A percentile compares a stretch with the other conserved stretches of the same genome.
These are phyloP conservation scores for Paspalum vaginatum DNA, from an alignment of 176 grass and related monocot species.

Conservation along the genomic window DNA sequence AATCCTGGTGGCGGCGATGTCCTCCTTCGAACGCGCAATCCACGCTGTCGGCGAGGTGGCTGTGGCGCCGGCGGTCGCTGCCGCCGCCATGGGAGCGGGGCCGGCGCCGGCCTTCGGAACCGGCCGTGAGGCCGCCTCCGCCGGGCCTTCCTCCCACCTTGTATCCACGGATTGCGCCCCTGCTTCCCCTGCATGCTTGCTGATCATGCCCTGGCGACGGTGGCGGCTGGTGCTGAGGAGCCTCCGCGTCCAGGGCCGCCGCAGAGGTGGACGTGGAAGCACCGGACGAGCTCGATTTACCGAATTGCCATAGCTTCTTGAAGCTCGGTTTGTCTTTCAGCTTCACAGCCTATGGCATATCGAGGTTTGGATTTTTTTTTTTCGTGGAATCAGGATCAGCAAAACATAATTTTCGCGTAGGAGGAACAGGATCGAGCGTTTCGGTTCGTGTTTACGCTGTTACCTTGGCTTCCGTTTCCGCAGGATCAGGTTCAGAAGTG, in stretches of 20 bases:
- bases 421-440: not conserved
- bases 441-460: not conserved
- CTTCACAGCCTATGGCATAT: conserved; percentile 21
- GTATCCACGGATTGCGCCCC: not conserved
- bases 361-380: not conserved
- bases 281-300: conserved; percentile 37
- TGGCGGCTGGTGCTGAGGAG: not conserved
- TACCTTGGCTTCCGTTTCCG: conserved; percentile 58
- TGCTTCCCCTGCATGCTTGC: not conserved
- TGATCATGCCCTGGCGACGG: conserved; percentile 17
- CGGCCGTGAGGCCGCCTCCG: not conserved
- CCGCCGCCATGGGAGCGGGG: not conserved
- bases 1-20: conserved; percentile 63
- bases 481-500: conserved; percentile 39
- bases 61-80: not conserved
- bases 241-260: not conserved
- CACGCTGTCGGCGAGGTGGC: conserved; percentile 13
- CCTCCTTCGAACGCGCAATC: conserved; percentile 45
- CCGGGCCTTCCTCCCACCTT: not conserved
- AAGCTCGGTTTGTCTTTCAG: conserved; percentile 47
- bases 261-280: conserved; percentile 37
- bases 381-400: not conserved
- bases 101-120: not conserved
- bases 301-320: conserved; percentile 75
- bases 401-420: not conserved